Base-by-base conservation (phyloP, 148 eudicot genomes). In the Salicornia ramosissima region DNA sequence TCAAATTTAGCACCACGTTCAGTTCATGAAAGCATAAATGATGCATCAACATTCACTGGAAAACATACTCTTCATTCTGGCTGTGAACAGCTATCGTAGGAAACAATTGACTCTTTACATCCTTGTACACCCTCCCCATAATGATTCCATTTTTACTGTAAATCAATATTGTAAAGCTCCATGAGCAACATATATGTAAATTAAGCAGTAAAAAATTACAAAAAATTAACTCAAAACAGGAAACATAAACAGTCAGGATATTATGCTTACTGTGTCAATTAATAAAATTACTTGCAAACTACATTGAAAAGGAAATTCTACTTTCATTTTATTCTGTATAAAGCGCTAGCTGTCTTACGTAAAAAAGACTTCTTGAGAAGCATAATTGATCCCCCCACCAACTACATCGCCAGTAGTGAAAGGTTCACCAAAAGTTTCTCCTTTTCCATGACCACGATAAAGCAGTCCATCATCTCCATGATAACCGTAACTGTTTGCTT, bases 41-140 rank as follows among this genome's bases (percentile, higher is more conserved):
- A 64, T 40, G 18, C n/a, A 43, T 14, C 64, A 58, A 25, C 52
- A 46, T 33, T 13, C 24, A 18, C 0, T 34, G 45, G 16, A 10
- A n/a, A 80, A 87, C 97, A 64, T 94, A 94, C 98, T 90, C 97
- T 79, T 94, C 98, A 77, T 86, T 81, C 78, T 87, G 98, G 79
- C 97, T 90, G 80, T 94, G 98, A 69, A 94, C 98, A 40, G 97
- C 95, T 78, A 94, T 63, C 0, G 98, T 94, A 60, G 98, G 98
- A 84, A 79, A 88, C 68, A 90, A 72, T 47, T 84, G 88, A 64
- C 89, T 91, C 84, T 90, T 90, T 63, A 88, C 85, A 54, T 90
- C 97, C 80, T 88, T 90, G 75, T 61, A 71, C 56, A 84, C 83
- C 0, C 83, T 65, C 54, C 98, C 98, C 36, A 88, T 83, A 30